Evolutionary conservation across 2,329 filamentous ascomycete species (phyloP).

Genomic region (Ophiostoma himal-ulmi): DNA sequence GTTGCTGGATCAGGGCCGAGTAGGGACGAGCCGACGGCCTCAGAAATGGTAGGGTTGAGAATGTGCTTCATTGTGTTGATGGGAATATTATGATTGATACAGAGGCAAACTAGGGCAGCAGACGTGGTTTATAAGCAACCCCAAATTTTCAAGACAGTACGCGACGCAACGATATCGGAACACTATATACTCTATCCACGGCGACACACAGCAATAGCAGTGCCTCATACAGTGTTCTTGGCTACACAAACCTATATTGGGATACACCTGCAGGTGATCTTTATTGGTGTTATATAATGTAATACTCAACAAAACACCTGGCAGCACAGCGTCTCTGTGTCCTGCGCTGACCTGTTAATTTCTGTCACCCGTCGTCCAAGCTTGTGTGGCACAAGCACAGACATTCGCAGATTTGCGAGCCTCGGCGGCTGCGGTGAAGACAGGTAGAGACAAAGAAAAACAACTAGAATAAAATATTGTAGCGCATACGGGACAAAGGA

Average conservation of each 20-base stretch:
- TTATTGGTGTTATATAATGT: background rate
- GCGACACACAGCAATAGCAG: background rate
- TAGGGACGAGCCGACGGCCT: background rate
- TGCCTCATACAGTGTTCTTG: background rate
- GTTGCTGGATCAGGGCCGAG: background rate
- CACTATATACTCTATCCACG: background rate
- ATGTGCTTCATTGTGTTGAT: background rate
- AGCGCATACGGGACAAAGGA: background rate
- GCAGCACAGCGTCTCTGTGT: background rate
- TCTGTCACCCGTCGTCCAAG: background rate
- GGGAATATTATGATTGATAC: background rate
- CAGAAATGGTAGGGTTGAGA: background rate
- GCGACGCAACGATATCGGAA: slow-evolving; percentile 1
- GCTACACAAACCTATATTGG: background rate
- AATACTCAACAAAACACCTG: background rate
- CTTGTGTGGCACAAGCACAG: background rate
- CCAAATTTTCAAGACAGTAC: background rate
- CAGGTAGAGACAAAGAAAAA: background rate
- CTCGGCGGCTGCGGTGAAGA: background rate
- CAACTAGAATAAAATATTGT: background rate
- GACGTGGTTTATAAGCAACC: background rate
- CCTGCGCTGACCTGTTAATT: background rate
- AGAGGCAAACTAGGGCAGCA: background rate
- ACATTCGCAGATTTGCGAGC: background rate
- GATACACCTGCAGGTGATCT: background rate